Evolutionary conservation across 2,329 filamentous ascomycete genomes (phyloP), one percentile per base, ranked within the genome.

Genomic region (Teratosphaeria epicoccoides): DNA sequence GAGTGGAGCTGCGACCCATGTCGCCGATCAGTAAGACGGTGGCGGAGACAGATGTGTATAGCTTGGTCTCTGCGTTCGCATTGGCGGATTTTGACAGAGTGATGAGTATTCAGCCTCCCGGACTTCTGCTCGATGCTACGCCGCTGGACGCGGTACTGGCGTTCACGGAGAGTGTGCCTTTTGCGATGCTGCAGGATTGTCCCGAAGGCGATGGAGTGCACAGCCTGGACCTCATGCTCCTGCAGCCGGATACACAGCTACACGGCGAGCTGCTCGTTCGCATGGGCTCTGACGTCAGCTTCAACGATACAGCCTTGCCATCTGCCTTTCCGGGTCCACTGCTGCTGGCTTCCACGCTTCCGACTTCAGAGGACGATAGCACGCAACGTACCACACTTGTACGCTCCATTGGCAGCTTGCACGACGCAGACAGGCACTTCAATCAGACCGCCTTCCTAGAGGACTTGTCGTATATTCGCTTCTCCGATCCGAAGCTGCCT

Each of bases 401-500:
- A 43, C 59, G 61, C 46, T 64, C 64, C 2, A 60, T 69, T 40
- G 61, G 59, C 17, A 49, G 55, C 4, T 59, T 69, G 3, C 66
- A 69, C 49, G 49, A 62, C 9, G 55, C 54, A 2, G 50, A 49
- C 6, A 57, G 57, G 5, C n/a, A 9, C 14, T 76, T 76, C 65
- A 75, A 76, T 55, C 64, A 66, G n/a, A 73, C 71, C 0, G 63
- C 63, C 0, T 76, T 71, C 52, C 59, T 72, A 43, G 60, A 66
- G 20, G 60, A 68, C 44, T 71, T 73, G 5, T 69, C 72, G 14
- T 76, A 74, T 53, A 67, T 77, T 50, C 68, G 69, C 3, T 68
- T 77, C 54, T 67, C 65, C 1, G 74, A 77, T 53, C 69, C 72
- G 4, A 73, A 73, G 54, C 55, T 77, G 1, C 72, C 73, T 9